Evolutionary conservation across 164 flowering plant species (phyloP).

Genomic region (Tetrastigma voinierianum): DNA sequence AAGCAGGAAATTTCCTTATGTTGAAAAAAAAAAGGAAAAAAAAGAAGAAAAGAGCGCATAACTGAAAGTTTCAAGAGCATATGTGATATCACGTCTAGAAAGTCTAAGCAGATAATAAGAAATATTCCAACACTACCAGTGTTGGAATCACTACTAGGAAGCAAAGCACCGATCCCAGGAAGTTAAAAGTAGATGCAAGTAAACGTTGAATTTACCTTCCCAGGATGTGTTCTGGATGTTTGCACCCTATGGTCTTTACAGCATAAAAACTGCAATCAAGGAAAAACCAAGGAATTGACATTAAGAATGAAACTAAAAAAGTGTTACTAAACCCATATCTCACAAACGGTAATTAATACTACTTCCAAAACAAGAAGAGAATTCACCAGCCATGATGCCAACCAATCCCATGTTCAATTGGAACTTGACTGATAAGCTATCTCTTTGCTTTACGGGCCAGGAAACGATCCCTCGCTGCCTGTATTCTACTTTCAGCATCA

Average conservation of each 20-base stretch:
- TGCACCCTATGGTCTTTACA: neutral
- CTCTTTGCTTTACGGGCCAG: slow-evolving; percentile 45
- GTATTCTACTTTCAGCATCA: slow-evolving; percentile 55
- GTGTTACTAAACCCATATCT: neutral
- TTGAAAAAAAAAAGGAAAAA: too few species aligned
- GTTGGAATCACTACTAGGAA: neutral
- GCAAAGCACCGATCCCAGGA: too few species aligned
- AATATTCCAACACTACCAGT: too few species aligned
- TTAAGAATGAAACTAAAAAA: neutral
- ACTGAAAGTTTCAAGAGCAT: too few species aligned
- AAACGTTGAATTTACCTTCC: neutral
- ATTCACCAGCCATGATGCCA: neutral
- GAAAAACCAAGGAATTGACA: neutral
- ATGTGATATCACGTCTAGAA: too few species aligned
- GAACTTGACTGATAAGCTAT: slow-evolving; percentile 1
- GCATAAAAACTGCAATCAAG: neutral
- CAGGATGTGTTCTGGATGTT: neutral
- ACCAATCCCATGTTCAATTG: neutral
- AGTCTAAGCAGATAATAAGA: too few species aligned
- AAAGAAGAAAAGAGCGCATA: too few species aligned
- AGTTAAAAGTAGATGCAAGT: neutral
- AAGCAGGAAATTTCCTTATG: too few species aligned
- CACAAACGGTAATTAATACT: neutral
- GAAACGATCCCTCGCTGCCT: slow-evolving; percentile 56
- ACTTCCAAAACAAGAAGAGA: neutral